A percentile compares a stretch with the other conserved stretches of the same genome.
Evolutionary conservation across 2,329 filamentous ascomycete genomes (phyloP).

Genomic region (Aspergillus novoparasiticus): DNA sequence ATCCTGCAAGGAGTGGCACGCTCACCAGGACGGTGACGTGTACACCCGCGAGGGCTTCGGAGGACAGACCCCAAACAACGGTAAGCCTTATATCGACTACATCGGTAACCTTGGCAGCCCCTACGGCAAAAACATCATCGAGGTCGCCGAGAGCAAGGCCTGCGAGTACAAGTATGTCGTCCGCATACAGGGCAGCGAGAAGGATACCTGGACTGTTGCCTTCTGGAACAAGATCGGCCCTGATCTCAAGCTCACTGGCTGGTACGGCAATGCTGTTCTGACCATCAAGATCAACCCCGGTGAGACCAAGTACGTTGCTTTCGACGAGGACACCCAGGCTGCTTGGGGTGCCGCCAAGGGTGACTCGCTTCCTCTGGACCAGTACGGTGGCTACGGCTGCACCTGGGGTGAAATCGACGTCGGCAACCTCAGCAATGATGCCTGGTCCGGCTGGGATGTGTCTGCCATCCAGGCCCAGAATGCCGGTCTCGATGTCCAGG

Average conservation of each 20-base stretch:
- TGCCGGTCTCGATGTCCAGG: constrained; percentile 31
- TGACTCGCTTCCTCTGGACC: constrained; percentile 28
- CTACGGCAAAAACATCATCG: constrained; percentile 45
- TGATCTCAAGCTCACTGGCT: constrained; percentile 35
- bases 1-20: constrained; percentile 26
- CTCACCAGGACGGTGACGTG: constrained; percentile 21
- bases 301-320: constrained; percentile 39
- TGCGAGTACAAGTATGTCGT: constrained; percentile 41
- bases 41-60: constrained; percentile 38
- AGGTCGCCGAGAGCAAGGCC: constrained; percentile 35
- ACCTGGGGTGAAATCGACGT: constrained; percentile 48
- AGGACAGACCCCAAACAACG: constrained; percentile 20
- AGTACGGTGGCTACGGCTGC: constrained; percentile 35
- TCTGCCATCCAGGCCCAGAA: constrained; percentile 41
- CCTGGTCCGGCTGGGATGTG: constrained; percentile 44
- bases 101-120: constrained; percentile 40
- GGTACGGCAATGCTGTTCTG: constrained; percentile 37
- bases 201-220: constrained; percentile 37
- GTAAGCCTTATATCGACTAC: constrained; percentile 25
- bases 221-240: constrained; percentile 47
- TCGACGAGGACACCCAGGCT: constrained; percentile 42
- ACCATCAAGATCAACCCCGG: constrained; percentile 33
- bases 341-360: constrained; percentile 37
- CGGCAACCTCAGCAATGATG: constrained; percentile 32
- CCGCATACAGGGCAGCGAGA: constrained; percentile 34